These are phyloP conservation scores for Iris pallida DNA, from an alignment of 116 monocot species.

Conservation along the genomic window DNA sequence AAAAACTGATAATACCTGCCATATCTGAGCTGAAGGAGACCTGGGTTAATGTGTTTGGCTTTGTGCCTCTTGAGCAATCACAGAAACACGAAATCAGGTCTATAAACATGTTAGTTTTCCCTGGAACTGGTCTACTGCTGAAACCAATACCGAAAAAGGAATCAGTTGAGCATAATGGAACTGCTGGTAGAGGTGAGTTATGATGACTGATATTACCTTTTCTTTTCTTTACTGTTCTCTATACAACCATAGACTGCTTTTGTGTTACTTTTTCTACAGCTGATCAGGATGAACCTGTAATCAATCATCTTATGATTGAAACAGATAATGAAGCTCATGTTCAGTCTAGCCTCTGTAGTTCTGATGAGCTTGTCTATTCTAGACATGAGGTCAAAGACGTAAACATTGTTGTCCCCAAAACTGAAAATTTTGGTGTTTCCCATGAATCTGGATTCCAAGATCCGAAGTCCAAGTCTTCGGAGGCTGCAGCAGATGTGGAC, in stretches of 20 bases:
- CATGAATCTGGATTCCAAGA: background rate
- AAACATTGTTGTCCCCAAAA: no score
- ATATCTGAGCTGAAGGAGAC: constrained; percentile 26
- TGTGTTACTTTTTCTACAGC: background rate
- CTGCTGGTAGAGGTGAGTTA: constrained; percentile 2
- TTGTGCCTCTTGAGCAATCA: constrained; percentile 15
- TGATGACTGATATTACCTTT: background rate
- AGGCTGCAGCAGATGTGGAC: constrained; percentile 14
- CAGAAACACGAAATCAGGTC: constrained; percentile 19
- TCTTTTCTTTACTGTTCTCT: background rate
- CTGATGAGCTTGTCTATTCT: background rate
- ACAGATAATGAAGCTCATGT: background rate
- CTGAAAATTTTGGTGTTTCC: no score
- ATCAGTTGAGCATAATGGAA: background rate
- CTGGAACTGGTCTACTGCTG: constrained; percentile 18
- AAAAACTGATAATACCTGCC: constrained; percentile 22
- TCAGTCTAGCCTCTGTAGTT: background rate
- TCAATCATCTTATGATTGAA: background rate
- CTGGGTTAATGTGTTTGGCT: constrained; percentile 21
- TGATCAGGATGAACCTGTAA: background rate
- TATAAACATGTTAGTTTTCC: constrained; percentile 23
- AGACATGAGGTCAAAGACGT: background rate
- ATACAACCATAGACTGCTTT: background rate
- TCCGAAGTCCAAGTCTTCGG: constrained; percentile 1
- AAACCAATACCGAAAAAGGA: constrained; percentile 12